Conservation (phyloP, 306 rosid genomes). For the Pueraria montana region DNA sequence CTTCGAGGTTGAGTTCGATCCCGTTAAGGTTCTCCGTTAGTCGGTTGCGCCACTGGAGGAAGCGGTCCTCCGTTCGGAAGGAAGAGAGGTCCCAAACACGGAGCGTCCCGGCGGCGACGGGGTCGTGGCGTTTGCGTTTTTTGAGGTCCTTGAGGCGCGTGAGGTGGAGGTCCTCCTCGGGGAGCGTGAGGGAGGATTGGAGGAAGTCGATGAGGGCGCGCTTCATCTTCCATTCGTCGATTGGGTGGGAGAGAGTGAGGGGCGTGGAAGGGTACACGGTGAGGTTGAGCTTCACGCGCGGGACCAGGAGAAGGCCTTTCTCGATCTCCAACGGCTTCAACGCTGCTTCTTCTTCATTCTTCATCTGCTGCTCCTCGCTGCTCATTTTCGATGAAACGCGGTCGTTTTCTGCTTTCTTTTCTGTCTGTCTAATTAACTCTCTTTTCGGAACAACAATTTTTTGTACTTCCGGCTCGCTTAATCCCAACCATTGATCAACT, state of each 20-base stretch:
- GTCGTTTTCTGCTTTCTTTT: background rate
- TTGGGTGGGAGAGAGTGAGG: conserved; percentile 59
- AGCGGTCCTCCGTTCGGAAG: background rate
- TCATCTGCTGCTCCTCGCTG: background rate
- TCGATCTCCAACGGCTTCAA: conserved; percentile 58
- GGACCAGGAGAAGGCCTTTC: conserved; percentile 74
- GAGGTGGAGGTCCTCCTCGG: conserved; percentile 76
- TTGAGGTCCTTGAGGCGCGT: conserved; percentile 68
- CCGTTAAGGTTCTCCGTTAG: conserved; percentile 76
- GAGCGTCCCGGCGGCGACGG: conserved; percentile 74
- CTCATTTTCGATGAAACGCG: background rate
- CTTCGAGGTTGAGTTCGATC: conserved; percentile 82
- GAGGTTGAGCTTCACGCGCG: conserved; percentile 79
- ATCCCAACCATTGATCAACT: no score
- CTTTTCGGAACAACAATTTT: no score
- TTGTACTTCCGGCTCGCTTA: no score
- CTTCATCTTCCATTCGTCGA: conserved; percentile 91
- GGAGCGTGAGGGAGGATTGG: conserved; percentile 57
- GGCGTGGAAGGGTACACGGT: conserved; percentile 65
- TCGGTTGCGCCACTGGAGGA: conserved; percentile 65
- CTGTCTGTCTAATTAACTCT: background rate
- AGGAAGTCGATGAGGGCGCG: conserved; percentile 78
- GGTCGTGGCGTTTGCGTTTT: conserved; percentile 87
- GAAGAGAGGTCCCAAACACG: conserved; percentile 71
- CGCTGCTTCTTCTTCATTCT: background rate